phyloP scores from a whole-genome alignment of 1,284 basidiomycete species.

The Gymnopus androsaceus region DNA sequence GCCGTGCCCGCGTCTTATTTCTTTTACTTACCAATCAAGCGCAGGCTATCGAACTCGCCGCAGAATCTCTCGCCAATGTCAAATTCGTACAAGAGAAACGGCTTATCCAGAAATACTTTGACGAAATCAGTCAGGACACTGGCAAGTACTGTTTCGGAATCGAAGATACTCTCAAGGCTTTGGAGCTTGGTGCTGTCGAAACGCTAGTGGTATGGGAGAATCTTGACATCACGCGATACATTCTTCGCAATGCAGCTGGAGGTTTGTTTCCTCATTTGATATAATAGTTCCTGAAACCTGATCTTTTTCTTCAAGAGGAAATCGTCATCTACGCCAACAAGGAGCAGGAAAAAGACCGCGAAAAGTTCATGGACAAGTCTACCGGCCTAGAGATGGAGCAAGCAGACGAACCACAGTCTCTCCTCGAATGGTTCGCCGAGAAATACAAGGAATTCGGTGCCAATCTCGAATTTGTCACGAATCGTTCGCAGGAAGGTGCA shows the following conservation, averaged over 20 bases:
- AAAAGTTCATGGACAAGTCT: conserved; percentile 93
- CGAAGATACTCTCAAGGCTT: conserved; percentile 94
- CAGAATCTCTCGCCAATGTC: conserved; percentile 95
- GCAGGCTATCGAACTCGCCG: conserved; percentile 95
- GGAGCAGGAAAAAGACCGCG: conserved; percentile 86
- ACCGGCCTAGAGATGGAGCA: conserved; percentile 97
- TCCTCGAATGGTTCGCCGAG: conserved; percentile 98
- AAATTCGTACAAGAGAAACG: conserved; percentile 99
- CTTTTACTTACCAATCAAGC: conserved; percentile 4
- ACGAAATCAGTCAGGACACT: conserved; percentile 98
- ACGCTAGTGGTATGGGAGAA: conserved; percentile 99
- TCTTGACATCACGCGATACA: conserved; percentile 84
- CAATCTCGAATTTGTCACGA: conserved; percentile 87
- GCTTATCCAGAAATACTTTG: conserved; percentile 97
- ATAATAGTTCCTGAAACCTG: conserved; percentile 10
- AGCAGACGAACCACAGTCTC: conserved; percentile 72
- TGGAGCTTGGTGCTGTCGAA: conserved; percentile 96
- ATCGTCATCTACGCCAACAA: conserved; percentile 78
- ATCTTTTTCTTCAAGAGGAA: conserved; percentile 60
- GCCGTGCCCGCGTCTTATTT: neutral
- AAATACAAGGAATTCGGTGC: conserved; percentile 98
- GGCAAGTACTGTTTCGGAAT: conserved; percentile 98
- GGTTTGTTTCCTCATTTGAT: conserved; percentile 47
- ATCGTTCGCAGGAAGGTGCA: conserved; percentile 94
- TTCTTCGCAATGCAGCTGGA: conserved; percentile 87